These are phyloP conservation scores for Tephrocybe sp. DNA, from an alignment of 768 basidiomycete genomes.

Conservation along the genomic window DNA sequence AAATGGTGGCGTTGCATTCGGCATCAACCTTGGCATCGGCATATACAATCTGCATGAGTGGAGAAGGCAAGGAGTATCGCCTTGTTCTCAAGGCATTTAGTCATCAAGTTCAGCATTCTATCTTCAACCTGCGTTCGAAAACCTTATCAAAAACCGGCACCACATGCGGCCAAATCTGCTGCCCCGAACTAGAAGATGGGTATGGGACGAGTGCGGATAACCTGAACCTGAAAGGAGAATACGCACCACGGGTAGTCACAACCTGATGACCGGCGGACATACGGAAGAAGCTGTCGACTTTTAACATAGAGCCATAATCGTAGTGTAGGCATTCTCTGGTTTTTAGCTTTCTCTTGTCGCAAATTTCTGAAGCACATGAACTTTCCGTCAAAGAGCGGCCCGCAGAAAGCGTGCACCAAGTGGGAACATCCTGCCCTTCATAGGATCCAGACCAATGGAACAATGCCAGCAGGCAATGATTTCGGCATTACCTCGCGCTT, in stretches of 20 bases:
- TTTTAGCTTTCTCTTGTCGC: too few species aligned
- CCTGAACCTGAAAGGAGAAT: neutral
- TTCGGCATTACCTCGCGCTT: slow-evolving; percentile 15
- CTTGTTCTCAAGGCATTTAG: too few species aligned
- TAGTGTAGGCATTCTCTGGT: too few species aligned
- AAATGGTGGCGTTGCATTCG: slow-evolving; percentile 30
- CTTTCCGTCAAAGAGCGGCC: too few species aligned
- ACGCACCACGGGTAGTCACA: slow-evolving; percentile 25
- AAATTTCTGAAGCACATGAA: too few species aligned
- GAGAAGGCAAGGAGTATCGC: neutral
- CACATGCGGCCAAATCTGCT: slow-evolving; percentile 30
- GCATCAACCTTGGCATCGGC: slow-evolving; percentile 27
- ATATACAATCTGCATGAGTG: slow-evolving; percentile 29
- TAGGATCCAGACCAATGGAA: neutral
- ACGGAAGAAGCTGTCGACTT: too few species aligned
- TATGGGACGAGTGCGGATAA: too few species aligned
- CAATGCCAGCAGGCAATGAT: slow-evolving; percentile 3
- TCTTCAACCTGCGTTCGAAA: slow-evolving; percentile 26
- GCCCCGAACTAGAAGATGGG: slow-evolving; percentile 26
- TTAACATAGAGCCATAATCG: too few species aligned
- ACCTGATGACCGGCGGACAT: too few species aligned
- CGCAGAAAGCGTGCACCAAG: too few species aligned
- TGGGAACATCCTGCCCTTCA: too few species aligned
- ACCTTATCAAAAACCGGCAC: slow-evolving; percentile 26
- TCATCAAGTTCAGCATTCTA: neutral